Percentiles rank a stretch among this genome's conserved stretches.
Evolutionary conservation across 2,329 filamentous ascomycete genomes (phyloP).

Genomic region (Aspergillus melleus): DNA sequence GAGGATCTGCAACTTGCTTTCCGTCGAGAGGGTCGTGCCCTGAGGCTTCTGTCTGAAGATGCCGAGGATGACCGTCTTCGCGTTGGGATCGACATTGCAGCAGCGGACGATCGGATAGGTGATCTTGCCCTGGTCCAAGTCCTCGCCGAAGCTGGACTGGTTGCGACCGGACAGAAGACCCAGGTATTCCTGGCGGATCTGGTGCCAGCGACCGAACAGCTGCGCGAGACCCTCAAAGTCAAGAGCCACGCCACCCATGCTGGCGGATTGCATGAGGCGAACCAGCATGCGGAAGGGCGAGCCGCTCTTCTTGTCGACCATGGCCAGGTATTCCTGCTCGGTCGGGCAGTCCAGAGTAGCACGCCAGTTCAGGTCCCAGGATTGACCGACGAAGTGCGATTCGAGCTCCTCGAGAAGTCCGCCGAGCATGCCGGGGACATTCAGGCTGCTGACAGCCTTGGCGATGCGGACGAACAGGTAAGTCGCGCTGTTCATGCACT

Average conservation of each 20-base stretch:
- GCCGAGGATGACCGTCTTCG: constrained; percentile 10
- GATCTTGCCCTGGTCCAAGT: constrained; percentile 44
- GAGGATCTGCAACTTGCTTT: constrained; percentile 13
- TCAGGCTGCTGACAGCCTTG: constrained; percentile 15
- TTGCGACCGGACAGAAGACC: constrained; percentile 14
- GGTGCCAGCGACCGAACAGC: constrained; percentile 24
- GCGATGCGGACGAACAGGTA: constrained; percentile 31
- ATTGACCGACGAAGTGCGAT: constrained; percentile 18
- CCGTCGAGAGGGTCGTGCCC: constrained; percentile 4
- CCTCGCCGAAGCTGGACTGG: constrained; percentile 36
- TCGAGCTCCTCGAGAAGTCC: constrained; percentile 24
- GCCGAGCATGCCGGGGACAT: constrained; percentile 16
- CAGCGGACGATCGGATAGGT: constrained; percentile 34
- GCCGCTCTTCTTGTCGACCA: constrained; percentile 28
- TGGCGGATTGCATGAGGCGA: constrained; percentile 19
- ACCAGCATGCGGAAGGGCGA: constrained; percentile 22
- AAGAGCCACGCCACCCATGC: constrained; percentile 8
- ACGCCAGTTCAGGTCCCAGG: constrained; percentile 22
- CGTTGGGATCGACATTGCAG: constrained; percentile 6
- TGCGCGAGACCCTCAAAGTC: constrained; percentile 16
- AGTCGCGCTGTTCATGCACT: constrained; percentile 40
- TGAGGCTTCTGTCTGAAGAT: constrained; percentile 14
- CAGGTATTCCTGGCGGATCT: constrained; percentile 28
- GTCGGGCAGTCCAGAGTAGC: constrained; percentile 19
- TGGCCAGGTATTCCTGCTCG: constrained; percentile 24